Evolutionary conservation across 257 asterid species (phyloP).

Genomic region (Jaltomata sinuosa): DNA sequence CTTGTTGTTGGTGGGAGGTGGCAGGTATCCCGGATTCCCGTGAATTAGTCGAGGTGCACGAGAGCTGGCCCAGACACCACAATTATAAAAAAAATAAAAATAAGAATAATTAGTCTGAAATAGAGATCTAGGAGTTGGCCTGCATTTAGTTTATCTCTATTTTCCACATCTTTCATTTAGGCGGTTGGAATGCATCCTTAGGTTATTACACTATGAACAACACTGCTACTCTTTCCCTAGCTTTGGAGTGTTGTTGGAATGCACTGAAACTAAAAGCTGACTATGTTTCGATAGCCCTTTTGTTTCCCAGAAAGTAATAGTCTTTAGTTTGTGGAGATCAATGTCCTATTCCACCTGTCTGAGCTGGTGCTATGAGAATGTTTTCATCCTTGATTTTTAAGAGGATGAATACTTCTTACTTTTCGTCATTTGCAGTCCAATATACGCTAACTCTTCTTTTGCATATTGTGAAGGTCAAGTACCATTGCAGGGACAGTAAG

Average conservation of each 20-base stretch:
- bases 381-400: background rate
- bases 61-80: too few species aligned
- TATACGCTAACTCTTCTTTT: constrained; percentile 19
- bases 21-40: too few species aligned
- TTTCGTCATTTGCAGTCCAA: background rate
- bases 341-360: background rate
- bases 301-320: background rate
- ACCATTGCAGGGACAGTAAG: constrained; percentile 74
- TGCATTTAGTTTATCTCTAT: background rate
- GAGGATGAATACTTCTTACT: background rate
- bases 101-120: background rate
- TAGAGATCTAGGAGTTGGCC: background rate
- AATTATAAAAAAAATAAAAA: too few species aligned
- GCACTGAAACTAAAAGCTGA: background rate
- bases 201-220: background rate
- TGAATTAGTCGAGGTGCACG: too few species aligned
- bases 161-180: background rate
- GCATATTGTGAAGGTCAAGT: constrained; percentile 59
- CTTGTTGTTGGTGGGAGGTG: too few species aligned
- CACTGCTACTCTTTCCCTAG: background rate
- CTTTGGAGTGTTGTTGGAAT: background rate
- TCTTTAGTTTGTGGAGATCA: background rate
- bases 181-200: background rate
- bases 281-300: background rate
- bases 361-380: background rate